These are phyloP conservation scores for Pseudovirgaria hyperparasitica DNA, from an alignment of 2,329 filamentous ascomycete genomes.

Conservation along the genomic window DNA sequence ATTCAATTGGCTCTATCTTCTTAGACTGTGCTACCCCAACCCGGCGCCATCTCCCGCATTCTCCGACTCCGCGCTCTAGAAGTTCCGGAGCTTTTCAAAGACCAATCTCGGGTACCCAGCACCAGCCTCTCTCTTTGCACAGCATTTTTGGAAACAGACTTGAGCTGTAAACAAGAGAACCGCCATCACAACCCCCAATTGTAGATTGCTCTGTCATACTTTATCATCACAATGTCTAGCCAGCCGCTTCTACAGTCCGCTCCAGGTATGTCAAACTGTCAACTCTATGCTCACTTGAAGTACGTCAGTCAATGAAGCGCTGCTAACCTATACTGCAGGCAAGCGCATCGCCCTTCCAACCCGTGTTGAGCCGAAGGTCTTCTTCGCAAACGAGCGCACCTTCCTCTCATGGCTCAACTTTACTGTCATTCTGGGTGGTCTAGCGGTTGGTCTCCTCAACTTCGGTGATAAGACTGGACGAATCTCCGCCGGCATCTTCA, in stretches of 20 bases:
- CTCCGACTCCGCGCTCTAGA: no score
- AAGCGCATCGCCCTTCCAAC: slow-evolving; percentile 97
- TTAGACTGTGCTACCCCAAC: no score
- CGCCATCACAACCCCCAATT: no score
- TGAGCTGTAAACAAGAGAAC: no score
- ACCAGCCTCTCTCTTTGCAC: no score
- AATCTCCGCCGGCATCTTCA: slow-evolving; percentile 89
- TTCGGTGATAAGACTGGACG: slow-evolving; percentile 92
- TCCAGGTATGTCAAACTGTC: slow-evolving; percentile 49
- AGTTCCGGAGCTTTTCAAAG: no score
- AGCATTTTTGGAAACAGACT: no score
- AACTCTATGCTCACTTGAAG: slow-evolving; percentile 1
- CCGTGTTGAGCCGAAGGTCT: slow-evolving; percentile 97
- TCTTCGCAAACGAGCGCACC: slow-evolving; percentile 99
- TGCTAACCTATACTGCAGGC: slow-evolving; percentile 40
- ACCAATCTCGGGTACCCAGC: no score
- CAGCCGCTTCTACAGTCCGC: slow-evolving; percentile 92
- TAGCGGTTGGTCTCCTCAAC: slow-evolving; percentile 94
- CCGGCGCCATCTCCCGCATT: no score
- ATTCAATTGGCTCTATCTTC: no score
- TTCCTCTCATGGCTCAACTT: slow-evolving; percentile 99
- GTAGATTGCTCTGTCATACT: no score
- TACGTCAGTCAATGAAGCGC: slow-evolving; percentile 3
- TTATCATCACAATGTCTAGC: slow-evolving; percentile 62
- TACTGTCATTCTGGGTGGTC: slow-evolving; percentile 91